phyloP scores from a whole-genome alignment of 371 early-diverging fungal genomes.

The Dentiscutata heterogama region DNA sequence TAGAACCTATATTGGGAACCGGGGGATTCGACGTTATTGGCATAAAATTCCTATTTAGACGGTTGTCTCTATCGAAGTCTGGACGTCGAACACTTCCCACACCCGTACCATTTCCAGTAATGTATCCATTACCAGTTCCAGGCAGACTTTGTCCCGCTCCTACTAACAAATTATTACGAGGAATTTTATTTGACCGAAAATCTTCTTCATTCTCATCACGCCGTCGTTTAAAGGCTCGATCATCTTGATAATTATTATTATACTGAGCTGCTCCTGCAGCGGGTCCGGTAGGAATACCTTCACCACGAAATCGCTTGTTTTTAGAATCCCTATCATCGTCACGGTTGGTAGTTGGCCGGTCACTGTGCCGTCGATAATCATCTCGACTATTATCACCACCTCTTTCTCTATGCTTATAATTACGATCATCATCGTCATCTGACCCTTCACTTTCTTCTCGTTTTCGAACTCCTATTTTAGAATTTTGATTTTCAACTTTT shows the following conservation, averaged over 20 bases:
- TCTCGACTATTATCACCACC: constrained; percentile 56
- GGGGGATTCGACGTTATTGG: constrained; percentile 21
- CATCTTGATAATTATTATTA: constrained; percentile 44
- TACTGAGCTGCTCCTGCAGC: constrained; percentile 37
- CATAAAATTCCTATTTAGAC: constrained; percentile 12
- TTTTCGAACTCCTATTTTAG: constrained; percentile 47
- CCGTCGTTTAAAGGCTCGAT: constrained; percentile 39
- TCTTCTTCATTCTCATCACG: constrained; percentile 43
- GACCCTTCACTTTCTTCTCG: constrained; percentile 63
- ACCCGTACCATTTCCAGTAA: constrained; percentile 29
- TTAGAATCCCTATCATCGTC: constrained; percentile 40
- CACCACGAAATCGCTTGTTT: constrained; percentile 42
- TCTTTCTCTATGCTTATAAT: constrained; percentile 78
- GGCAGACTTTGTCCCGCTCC: constrained; percentile 28
- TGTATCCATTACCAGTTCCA: constrained; percentile 34
- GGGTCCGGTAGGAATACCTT: constrained; percentile 42
- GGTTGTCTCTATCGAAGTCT: constrained; percentile 33
- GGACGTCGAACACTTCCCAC: constrained; percentile 16
- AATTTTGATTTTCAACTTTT: constrained; percentile 49
- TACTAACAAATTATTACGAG: constrained; percentile 31
- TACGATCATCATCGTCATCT: constrained; percentile 75
- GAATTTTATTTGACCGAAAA: constrained; percentile 44
- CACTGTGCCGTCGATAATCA: constrained; percentile 47
- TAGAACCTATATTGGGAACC: constrained; percentile 30
- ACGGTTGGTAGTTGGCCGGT: constrained; percentile 36